These are phyloP conservation scores for Boletus smithii DNA, from an alignment of 1,284 basidiomycete species.

Conservation along the genomic window DNA sequence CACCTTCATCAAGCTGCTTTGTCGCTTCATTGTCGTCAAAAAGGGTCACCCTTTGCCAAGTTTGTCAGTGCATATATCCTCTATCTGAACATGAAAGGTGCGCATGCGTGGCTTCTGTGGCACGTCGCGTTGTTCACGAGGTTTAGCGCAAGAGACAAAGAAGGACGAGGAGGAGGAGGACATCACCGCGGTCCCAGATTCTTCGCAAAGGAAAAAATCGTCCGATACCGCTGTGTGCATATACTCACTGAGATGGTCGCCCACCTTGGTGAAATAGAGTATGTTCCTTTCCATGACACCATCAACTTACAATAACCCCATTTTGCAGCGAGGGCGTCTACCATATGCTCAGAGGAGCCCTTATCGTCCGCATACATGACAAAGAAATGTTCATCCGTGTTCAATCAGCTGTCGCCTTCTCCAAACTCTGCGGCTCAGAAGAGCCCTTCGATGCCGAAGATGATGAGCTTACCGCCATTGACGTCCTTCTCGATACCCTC, in stretches of 20 bases:
- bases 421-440: too few species aligned
- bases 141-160: conserved; percentile 36
- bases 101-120: conserved; percentile 16
- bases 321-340: too few species aligned
- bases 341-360: conserved; percentile 57
- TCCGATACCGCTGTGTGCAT: too few species aligned
- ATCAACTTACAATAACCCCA: too few species aligned
- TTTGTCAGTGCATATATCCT: conserved; percentile 84
- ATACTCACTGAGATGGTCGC: too few species aligned
- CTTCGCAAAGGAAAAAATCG: conserved; percentile 85
- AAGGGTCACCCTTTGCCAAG: conserved; percentile 80
- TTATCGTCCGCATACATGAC: conserved; percentile 79
- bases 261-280: too few species aligned
- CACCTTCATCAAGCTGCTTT: conserved; percentile 68
- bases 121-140: background rate
- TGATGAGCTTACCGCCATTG: conserved; percentile 62
- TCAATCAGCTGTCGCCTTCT: conserved; percentile 76
- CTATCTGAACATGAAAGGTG: conserved; percentile 78
- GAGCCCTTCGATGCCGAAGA: conserved; percentile 64
- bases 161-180: conserved; percentile 66
- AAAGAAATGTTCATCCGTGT: conserved; percentile 83
- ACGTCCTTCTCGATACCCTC: too few species aligned
- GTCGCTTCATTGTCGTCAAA: conserved; percentile 74
- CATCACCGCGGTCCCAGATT: conserved; percentile 62
- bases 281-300: too few species aligned